Evolutionary conservation across 1,139 yeast genomes (phyloP).

Genomic region (Magnusiomyces starmeri): DNA sequence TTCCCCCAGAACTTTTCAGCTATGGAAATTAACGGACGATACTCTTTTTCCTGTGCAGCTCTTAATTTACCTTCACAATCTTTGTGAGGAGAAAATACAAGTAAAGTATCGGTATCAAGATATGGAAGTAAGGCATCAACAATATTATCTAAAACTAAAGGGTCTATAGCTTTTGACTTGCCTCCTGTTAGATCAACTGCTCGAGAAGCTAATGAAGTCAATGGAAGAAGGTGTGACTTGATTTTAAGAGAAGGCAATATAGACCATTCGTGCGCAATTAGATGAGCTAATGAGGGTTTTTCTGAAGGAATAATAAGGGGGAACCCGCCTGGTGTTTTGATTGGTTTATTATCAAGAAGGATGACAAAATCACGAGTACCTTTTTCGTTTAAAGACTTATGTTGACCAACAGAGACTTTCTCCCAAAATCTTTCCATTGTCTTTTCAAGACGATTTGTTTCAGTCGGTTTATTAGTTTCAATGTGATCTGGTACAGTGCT

Average conservation of each 20-base stretch:
- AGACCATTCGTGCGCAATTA: slow-evolving; percentile 86
- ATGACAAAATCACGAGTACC: slow-evolving; percentile 39
- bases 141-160: slow-evolving; percentile 18
- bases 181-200: slow-evolving; percentile 57
- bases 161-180: slow-evolving; percentile 18
- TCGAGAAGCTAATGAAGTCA: slow-evolving; percentile 80
- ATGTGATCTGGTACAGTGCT: slow-evolving; percentile 11
- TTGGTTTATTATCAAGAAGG: slow-evolving; percentile 63
- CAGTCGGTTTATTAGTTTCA: slow-evolving; percentile 35
- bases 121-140: slow-evolving; percentile 52
- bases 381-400: slow-evolving; percentile 16
- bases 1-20: slow-evolving; percentile 55
- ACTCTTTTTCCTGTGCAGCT: slow-evolving; percentile 63
- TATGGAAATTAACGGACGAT: slow-evolving; percentile 63
- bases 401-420: slow-evolving; percentile 46
- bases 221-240: slow-evolving; percentile 73
- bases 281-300: slow-evolving; percentile 56
- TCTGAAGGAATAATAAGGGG: slow-evolving; percentile 54
- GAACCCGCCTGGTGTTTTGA: slow-evolving; percentile 81
- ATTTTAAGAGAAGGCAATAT: slow-evolving; percentile 62
- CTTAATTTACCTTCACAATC: slow-evolving; percentile 84
- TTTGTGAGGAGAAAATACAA: slow-evolving; percentile 71
- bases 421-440: slow-evolving; percentile 83
- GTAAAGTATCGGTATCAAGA: slow-evolving; percentile 86
- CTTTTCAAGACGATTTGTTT: slow-evolving; percentile 64